A percentile compares a stretch with the other conserved stretches of the same genome.
Evolutionary conservation across 768 basidiomycete species (phyloP).

Genomic region (Tylopilus subfusipes): DNA sequence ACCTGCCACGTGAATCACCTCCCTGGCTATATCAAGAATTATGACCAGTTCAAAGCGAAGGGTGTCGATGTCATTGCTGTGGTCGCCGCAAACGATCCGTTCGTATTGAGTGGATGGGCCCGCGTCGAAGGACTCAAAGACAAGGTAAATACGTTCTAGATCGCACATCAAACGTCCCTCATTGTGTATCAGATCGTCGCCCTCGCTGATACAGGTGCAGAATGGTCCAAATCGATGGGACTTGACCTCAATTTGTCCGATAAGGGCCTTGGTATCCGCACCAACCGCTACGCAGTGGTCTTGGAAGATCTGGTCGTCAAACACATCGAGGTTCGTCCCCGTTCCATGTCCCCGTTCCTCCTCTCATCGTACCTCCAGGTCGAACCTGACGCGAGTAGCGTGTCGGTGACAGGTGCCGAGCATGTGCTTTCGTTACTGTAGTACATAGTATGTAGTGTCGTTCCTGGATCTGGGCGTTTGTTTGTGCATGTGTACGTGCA

Average conservation of each 20-base stretch:
- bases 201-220: constrained; percentile 51
- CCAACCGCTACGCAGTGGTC: constrained; percentile 59
- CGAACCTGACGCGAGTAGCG: constrained; percentile 4
- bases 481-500: constrained; percentile 34
- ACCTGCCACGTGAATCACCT: constrained; percentile 44
- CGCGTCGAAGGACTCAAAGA: constrained; percentile 60
- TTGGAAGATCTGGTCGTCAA: constrained; percentile 69
- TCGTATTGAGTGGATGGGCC: constrained; percentile 60
- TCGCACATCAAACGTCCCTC: background rate
- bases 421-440: constrained; percentile 14
- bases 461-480: constrained; percentile 20
- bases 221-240: constrained; percentile 56
- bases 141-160: constrained; percentile 46
- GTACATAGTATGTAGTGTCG: background rate
- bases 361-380: constrained; percentile 10
- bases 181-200: constrained; percentile 46
- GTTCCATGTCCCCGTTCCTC: background rate
- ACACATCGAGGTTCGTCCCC: constrained; percentile 51
- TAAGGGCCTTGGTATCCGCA: constrained; percentile 54
- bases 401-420: constrained; percentile 13
- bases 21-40: constrained; percentile 44
- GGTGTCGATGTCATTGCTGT: constrained; percentile 53
- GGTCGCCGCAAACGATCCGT: constrained; percentile 57
- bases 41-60: constrained; percentile 48
- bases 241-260: constrained; percentile 50